Evolutionary conservation across 116 monocot species (phyloP), one percentile per base, ranked within the genome.

Genomic region (Thalassia testudinum): DNA sequence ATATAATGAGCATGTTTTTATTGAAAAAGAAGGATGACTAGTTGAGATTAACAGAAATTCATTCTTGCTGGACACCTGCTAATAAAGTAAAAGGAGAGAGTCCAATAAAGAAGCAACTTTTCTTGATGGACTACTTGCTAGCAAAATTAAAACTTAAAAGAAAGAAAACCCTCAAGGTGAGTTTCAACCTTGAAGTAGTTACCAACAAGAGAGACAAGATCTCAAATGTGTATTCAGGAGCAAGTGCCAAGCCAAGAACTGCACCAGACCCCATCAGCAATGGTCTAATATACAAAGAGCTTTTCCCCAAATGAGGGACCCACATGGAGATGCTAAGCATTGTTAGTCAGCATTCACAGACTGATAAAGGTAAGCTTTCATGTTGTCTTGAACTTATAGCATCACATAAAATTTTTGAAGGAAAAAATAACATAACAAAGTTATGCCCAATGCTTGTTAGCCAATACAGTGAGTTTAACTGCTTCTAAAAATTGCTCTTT

Each of bases 141-240:
- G 45, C 4, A 45, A 45, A 45, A 6, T 45, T n/a, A 45, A 45
- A n/a, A 24, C 20, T 15, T n/a, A 20, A 1, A 28, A 18, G 49
- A 28, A 29, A 44, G 42, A 24, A 30, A 34, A 22, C 19, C n/a
- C n/a, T n/a, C n/a, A n/a, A n/a, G n/a, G n/a, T n/a, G n/a, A n/a
- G n/a, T n/a, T 6, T 64, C 24, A 54, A 93, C 87, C 92, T 87
- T 93, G 48, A 93, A 93, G 61, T 93, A 93, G 24, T 83, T 80
- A 0, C 92, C 92, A 50, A 92, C 92, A 43, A 87, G 92, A 49
- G 83, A 78, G 37, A 74, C 92, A 68, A 86, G 27, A 87, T 78
- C 54, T 83, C 65, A 78, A 92, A 92, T 52, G 80, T 83, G 58
- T 83, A 92, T 21, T 92, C 83, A 20, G 86, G 80, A 26, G 87